These are phyloP conservation scores for Dioscorea cayenensis DNA, from an alignment of 116 monocot genomes.

Conservation along the genomic window DNA sequence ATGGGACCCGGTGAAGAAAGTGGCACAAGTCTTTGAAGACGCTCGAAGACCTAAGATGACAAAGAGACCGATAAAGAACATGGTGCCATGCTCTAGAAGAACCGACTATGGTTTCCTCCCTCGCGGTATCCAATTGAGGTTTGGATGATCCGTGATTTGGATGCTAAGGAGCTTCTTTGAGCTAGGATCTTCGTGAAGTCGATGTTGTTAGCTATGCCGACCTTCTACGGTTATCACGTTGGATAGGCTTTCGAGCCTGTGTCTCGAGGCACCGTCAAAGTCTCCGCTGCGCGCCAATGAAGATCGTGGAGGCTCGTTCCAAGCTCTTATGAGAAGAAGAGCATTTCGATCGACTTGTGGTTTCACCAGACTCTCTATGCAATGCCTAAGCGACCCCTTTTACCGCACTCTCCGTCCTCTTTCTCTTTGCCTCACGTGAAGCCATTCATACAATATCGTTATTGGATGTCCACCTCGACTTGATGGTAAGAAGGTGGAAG, in stretches of 20 bases:
- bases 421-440: constrained; percentile 42
- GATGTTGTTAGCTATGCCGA: constrained; percentile 28
- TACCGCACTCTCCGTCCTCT: constrained; percentile 48
- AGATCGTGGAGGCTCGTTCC: constrained; percentile 1
- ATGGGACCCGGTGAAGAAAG: too few relatives aligned
- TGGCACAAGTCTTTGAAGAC: too few relatives aligned
- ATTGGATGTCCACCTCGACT: background rate
- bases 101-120: too few relatives aligned
- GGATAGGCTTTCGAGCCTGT: constrained; percentile 41
- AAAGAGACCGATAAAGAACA: too few relatives aligned
- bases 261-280: constrained; percentile 15
- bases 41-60: too few relatives aligned
- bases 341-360: constrained; percentile 8
- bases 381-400: constrained; percentile 47
- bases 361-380: constrained; percentile 55
- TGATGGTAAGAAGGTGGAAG: constrained; percentile 6
- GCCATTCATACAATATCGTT: constrained; percentile 5
- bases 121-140: too few relatives aligned
- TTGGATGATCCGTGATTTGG: too few relatives aligned
- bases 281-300: constrained; percentile 15
- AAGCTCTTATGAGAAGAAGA: constrained; percentile 12
- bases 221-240: constrained; percentile 35
- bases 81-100: too few relatives aligned
- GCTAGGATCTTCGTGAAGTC: background rate
- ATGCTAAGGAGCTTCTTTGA: too few relatives aligned